Conservation (phyloP, 768 basidiomycete genomes). For the Xerocomellus intermedius region DNA sequence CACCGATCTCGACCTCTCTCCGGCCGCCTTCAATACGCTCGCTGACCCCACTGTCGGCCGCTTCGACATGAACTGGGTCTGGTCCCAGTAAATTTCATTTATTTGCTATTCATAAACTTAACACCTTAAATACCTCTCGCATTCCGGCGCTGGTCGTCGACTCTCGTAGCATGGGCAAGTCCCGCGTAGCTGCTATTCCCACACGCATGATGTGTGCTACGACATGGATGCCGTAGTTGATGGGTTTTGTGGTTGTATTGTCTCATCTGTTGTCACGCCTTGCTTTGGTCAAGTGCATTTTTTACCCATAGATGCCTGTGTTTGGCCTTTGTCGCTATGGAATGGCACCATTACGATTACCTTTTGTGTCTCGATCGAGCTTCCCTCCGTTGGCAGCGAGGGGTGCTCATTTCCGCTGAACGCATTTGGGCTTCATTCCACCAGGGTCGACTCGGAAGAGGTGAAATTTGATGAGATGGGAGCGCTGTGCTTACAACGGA, state of each 20-base stretch:
- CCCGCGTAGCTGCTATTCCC: constrained; percentile 3
- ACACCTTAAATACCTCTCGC: constrained; percentile 4
- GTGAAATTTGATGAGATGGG: neutral
- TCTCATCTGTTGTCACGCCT: constrained; percentile 16
- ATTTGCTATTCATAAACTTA: constrained; percentile 27
- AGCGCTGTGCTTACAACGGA: constrained; percentile 4
- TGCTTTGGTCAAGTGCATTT: constrained; percentile 37
- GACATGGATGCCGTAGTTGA: constrained; percentile 28
- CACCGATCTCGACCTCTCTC: constrained; percentile 63
- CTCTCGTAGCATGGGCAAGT: constrained; percentile 30
- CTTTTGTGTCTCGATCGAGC: neutral
- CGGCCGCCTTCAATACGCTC: constrained; percentile 51
- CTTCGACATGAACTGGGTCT: constrained; percentile 53
- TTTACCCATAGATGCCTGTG: constrained; percentile 14
- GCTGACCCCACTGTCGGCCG: constrained; percentile 49
- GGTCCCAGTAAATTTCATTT: constrained; percentile 26
- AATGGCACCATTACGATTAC: constrained; percentile 3
- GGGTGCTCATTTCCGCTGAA: constrained; percentile 1
- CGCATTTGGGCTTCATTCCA: neutral
- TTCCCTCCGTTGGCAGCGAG: constrained; percentile 4
- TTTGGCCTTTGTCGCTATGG: constrained; percentile 11
- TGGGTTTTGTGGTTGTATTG: constrained; percentile 19
- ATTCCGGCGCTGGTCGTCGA: constrained; percentile 16
- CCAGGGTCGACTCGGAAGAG: neutral
- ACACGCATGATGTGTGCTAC: constrained; percentile 27